These are phyloP conservation scores for Dinochytrium kinnereticum DNA, from an alignment of 371 early-diverging fungal species.

Conservation along the genomic window DNA sequence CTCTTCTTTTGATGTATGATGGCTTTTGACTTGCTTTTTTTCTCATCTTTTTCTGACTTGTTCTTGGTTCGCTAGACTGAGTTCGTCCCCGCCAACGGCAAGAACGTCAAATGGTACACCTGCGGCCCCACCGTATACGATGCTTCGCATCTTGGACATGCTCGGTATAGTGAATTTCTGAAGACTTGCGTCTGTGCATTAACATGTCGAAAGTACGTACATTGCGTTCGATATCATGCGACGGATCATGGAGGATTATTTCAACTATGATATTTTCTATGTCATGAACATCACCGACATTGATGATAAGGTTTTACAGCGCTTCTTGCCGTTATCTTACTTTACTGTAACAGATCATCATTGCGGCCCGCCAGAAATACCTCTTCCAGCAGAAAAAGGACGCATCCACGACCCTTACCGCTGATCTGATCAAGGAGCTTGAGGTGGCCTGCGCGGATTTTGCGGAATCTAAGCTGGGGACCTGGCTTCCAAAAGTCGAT, in stretches of 20 bases:
- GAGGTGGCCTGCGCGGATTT: constrained; percentile 68
- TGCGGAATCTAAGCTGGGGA: constrained; percentile 64
- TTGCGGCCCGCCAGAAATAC: constrained; percentile 87
- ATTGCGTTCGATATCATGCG: constrained; percentile 96
- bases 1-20: too few relatives aligned
- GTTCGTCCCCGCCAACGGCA: constrained; percentile 81
- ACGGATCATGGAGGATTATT: constrained; percentile 95
- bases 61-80: constrained; percentile 65
- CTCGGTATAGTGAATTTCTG: too few relatives aligned
- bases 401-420: constrained; percentile 26
- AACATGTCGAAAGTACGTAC: too few relatives aligned
- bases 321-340: neutral
- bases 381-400: constrained; percentile 68
- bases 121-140: constrained; percentile 99
- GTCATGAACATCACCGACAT: constrained; percentile 99
- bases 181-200: too few relatives aligned
- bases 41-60: neutral
- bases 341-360: constrained; percentile 73
- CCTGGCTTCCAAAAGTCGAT: constrained; percentile 20
- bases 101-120: constrained; percentile 92
- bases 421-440: constrained; percentile 48
- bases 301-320: constrained; percentile 90
- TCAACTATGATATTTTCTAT: constrained; percentile 92
- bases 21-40: neutral
- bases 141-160: constrained; percentile 98